Evolutionary conservation across 495 filamentous ascomycete genomes (phyloP), one percentile per base, ranked within the genome.

Genomic region (Tuber brumale): DNA sequence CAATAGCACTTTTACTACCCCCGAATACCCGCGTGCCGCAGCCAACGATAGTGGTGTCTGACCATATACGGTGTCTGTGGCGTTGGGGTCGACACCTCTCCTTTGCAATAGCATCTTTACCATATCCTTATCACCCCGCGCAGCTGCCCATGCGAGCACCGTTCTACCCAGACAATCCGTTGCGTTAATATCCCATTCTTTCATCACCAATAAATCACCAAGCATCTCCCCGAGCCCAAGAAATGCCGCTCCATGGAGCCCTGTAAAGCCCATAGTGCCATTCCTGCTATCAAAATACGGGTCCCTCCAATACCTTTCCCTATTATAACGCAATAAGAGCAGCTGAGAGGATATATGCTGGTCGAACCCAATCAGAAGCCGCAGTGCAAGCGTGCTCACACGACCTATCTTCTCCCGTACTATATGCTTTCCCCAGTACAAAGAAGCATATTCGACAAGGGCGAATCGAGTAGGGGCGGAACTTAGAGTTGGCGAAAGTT

Each of bases 381-480:
- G 1, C 7, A 51, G 48, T 12, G 48, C 48, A 51, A 51, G 48
- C 48, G 7, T 1, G 3, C 8, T n/a, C 23, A 12, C 23, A 51
- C 48, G 0, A 8, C 3, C 48, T 8, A 7, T 3, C 23, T n/a
- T n/a, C 48, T 23, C 48, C 23, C 48, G 9, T 51, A 8, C n/a
- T n/a, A n/a, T 3, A 2, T n/a, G 48, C 7, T n/a, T n/a, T 12
- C 23, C 48, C 48, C 23, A 51, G 23, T n/a, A 51, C 1, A 23
- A n/a, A 51, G 48, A 51, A 2, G 48, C 48, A n/a, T 51, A n/a
- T 51, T n/a, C 48, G 9, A 51, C 23, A n/a, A 51, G 48, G 7
- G 48, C 1, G 8, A 3, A 0, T 3, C 1, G n/a, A 0, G 23
- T 0, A 0, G 1, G 8, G 8, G 2, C 48, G 0, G 48, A 2